Evolutionary conservation across 2,329 filamentous ascomycete genomes (phyloP).

Genomic region (Arthroderma sp.): DNA sequence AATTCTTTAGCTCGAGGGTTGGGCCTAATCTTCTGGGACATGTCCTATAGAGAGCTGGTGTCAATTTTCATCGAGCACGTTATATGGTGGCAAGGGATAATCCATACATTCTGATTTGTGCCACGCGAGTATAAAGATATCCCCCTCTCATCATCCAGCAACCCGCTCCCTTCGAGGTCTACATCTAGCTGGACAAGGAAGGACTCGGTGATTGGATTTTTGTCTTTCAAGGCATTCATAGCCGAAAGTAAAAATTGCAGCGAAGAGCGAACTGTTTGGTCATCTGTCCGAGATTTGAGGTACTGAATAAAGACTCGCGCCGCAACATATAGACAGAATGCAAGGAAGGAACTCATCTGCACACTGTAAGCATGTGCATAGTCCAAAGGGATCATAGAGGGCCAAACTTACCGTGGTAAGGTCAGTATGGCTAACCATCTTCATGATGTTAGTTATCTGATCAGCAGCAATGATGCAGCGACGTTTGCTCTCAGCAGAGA

Average conservation of each 20-base stretch:
- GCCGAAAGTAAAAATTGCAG: conserved; percentile 82
- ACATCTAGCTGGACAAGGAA: conserved; percentile 89
- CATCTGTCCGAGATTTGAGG: conserved; percentile 82
- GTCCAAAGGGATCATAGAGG: neutral
- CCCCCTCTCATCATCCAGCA: conserved; percentile 6
- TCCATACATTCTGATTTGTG: neutral
- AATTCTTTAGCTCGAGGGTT: too few relatives aligned
- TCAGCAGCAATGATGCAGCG: conserved; percentile 87
- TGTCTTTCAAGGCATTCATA: conserved; percentile 76
- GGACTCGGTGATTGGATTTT: conserved; percentile 84
- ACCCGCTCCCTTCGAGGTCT: conserved; percentile 53
- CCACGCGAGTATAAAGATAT: conserved; percentile 1
- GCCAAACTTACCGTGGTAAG: conserved; percentile 54
- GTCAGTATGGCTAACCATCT: conserved; percentile 83
- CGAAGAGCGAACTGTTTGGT: conserved; percentile 62
- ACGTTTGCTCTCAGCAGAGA: conserved; percentile 80
- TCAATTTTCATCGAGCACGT: too few relatives aligned
- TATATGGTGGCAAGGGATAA: too few relatives aligned
- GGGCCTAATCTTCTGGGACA: too few relatives aligned
- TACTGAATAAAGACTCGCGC: conserved; percentile 93
- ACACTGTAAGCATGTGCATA: conserved; percentile 9
- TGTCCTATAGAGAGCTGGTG: too few relatives aligned
- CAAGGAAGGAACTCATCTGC: conserved; percentile 90
- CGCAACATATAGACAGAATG: conserved; percentile 92
- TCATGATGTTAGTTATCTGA: conserved; percentile 90